Conservation (phyloP, 2,329 filamentous ascomycete species). For the Penicillium fuscoglaucum region DNA sequence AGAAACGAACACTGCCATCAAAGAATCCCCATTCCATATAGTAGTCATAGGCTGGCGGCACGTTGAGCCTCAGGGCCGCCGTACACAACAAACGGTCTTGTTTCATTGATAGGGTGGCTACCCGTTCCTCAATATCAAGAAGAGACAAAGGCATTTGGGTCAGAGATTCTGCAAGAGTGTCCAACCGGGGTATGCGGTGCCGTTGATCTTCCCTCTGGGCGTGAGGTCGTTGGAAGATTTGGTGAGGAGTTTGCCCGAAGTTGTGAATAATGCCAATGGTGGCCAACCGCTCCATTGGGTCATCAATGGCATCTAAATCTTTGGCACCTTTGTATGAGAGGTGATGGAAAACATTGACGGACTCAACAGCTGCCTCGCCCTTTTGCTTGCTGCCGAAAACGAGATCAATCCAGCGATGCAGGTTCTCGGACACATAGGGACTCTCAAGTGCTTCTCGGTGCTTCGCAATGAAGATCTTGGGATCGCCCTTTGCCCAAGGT, state of each 20-base stretch:
- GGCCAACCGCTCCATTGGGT: constrained; percentile 80
- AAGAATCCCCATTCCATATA: constrained; percentile 96
- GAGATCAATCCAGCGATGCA: constrained; percentile 95
- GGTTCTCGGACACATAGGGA: constrained; percentile 81
- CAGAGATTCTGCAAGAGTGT: constrained; percentile 73
- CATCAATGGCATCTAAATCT: constrained; percentile 85
- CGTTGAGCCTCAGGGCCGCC: constrained; percentile 79
- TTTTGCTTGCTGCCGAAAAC: constrained; percentile 93
- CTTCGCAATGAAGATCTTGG: constrained; percentile 91
- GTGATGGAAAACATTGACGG: constrained; percentile 93
- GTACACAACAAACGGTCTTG: constrained; percentile 81
- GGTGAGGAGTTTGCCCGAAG: constrained; percentile 95
- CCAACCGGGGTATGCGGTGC: constrained; percentile 68
- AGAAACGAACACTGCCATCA: constrained; percentile 90
- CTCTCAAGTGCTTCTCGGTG: constrained; percentile 95
- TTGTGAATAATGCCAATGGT: constrained; percentile 98
- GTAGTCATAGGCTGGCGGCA: constrained; percentile 82
- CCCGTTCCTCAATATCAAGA: constrained; percentile 73
- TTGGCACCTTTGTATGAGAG: constrained; percentile 92
- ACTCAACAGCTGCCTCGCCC: constrained; percentile 87
- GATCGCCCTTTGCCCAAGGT: constrained; percentile 94
- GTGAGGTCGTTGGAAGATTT: constrained; percentile 84
- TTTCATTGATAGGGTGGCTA: constrained; percentile 75
- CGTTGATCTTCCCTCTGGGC: constrained; percentile 69
- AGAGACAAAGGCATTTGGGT: constrained; percentile 77